These are phyloP conservation scores for Venturia aucupariae DNA, from an alignment of 2,329 filamentous ascomycete species.

Conservation along the genomic window DNA sequence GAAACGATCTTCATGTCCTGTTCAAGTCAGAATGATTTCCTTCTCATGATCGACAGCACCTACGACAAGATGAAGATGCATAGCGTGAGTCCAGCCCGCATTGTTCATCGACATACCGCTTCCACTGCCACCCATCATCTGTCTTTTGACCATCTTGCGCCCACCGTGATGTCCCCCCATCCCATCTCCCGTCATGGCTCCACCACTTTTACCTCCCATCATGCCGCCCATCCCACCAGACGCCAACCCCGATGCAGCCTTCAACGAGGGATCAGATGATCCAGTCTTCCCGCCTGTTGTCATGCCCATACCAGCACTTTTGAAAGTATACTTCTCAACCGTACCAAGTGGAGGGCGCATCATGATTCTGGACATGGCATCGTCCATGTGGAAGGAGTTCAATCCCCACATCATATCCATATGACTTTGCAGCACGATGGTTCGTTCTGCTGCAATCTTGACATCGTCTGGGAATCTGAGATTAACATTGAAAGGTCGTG, in stretches of 20 bases:
- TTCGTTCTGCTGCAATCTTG: conserved; percentile 2
- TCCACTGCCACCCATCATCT: conserved; percentile 4
- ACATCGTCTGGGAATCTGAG: conserved; percentile 7
- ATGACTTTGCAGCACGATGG: conserved; percentile 3
- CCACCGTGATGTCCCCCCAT: conserved; percentile 1
- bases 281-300: background rate
- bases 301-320: conserved; percentile 12
- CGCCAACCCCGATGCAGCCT: background rate
- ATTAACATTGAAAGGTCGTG: background rate
- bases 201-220: background rate
- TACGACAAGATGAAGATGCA: conserved; percentile 12
- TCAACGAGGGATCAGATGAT: conserved; percentile 4
- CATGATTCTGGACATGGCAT: conserved; percentile 12
- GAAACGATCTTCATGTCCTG: conserved; percentile 14
- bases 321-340: conserved; percentile 9
- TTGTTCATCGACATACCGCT: background rate
- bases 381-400: conserved; percentile 10
- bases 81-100: conserved; percentile 3
- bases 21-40: background rate
- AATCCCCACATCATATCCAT: conserved; percentile 10
- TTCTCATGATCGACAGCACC: background rate
- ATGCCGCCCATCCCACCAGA: conserved; percentile 2
- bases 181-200: background rate
- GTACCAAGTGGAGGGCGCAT: conserved; percentile 10
- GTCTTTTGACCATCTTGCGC: background rate